Conservation (phyloP, 2,329 filamentous ascomycete genomes). For the Hymenotorrendiella dingleyae region DNA sequence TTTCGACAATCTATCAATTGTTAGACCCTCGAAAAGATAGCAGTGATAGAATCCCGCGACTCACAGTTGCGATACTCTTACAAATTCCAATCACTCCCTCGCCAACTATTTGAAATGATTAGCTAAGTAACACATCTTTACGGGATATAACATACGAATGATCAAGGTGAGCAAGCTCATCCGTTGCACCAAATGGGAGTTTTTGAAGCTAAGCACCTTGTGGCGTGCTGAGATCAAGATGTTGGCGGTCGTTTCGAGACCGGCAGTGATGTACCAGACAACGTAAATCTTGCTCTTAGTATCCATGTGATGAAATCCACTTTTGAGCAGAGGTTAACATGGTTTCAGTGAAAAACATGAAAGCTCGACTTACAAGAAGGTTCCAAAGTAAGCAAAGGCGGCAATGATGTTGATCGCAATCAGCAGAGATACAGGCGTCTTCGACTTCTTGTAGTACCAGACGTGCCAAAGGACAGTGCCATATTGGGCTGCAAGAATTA, state of each 20-base stretch:
- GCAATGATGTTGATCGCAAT: constrained; percentile 13
- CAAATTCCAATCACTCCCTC: constrained; percentile 24
- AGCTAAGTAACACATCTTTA: background rate
- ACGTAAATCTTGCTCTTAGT: constrained; percentile 6
- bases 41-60: background rate
- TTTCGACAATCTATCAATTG: constrained; percentile 8
- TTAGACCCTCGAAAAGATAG: background rate
- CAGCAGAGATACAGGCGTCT: constrained; percentile 13
- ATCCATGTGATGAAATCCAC: constrained; percentile 4
- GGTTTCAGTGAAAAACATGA: background rate
- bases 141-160: constrained; percentile 31
- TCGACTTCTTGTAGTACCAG: constrained; percentile 18
- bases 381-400: constrained; percentile 18
- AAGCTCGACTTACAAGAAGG: constrained; percentile 14
- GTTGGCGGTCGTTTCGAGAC: constrained; percentile 19
- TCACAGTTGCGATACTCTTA: constrained; percentile 19
- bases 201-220: constrained; percentile 44
- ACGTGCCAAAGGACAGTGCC: constrained; percentile 14
- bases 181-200: constrained; percentile 51
- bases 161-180: constrained; percentile 54
- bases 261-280: constrained; percentile 19
- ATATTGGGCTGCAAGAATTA: constrained; percentile 35
- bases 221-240: constrained; percentile 18
- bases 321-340: background rate
- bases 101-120: constrained; percentile 9